Conservation (phyloP, 2,329 filamentous ascomycete genomes). For the Aaosphaeria pasadenensis region DNA sequence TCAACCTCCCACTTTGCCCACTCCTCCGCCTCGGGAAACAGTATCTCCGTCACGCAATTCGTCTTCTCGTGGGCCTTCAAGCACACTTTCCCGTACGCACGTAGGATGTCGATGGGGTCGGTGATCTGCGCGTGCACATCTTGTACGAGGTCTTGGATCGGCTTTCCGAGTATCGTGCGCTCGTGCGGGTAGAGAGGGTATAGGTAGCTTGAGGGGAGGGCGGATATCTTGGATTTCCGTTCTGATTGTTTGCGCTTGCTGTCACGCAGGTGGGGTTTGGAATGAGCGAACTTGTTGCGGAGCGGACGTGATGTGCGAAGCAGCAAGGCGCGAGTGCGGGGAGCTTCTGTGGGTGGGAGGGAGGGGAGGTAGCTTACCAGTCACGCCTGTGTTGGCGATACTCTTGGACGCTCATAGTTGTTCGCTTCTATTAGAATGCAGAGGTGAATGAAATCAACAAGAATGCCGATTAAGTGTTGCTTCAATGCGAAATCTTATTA, state of each 20-base stretch:
- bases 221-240: conserved; percentile 65
- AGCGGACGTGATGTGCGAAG: too few species aligned
- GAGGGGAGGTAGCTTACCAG: conserved; percentile 51
- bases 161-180: conserved; percentile 63
- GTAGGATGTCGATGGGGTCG: conserved; percentile 71
- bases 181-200: conserved; percentile 64
- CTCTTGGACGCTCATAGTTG: conserved; percentile 55
- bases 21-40: conserved; percentile 72
- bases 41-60: conserved; percentile 85
- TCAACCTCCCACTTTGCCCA: conserved; percentile 66
- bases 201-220: conserved; percentile 64
- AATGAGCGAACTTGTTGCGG: too few species aligned
- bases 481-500: too few species aligned
- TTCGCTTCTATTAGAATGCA: not conserved
- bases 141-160: conserved; percentile 75
- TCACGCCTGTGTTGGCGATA: conserved; percentile 70
- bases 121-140: conserved; percentile 69
- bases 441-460: too few species aligned
- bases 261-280: conserved; percentile 1
- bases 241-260: conserved; percentile 80
- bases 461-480: too few species aligned
- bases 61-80: conserved; percentile 80
- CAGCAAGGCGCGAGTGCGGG: conserved; percentile 3
- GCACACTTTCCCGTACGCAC: conserved; percentile 82
- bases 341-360: not conserved